Conservation (phyloP, 192 early-diverging fungal species). For the Diversispora epigaea region DNA sequence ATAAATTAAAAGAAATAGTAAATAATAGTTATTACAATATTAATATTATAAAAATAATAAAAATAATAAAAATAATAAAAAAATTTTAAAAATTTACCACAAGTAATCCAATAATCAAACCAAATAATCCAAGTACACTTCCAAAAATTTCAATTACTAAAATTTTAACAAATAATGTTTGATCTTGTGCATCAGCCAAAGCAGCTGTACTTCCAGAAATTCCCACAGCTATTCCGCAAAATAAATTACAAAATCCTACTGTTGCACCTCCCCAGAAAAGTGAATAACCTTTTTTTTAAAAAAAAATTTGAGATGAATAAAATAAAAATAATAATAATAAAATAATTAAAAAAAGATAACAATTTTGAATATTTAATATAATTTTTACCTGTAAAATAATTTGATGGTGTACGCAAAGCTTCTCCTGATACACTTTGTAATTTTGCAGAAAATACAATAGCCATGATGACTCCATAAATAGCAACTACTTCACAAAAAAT, state of each 20-base stretch:
- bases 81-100: conserved; percentile 48
- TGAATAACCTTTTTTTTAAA: conserved; percentile 63
- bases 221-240: conserved; percentile 92
- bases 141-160: conserved; percentile 98
- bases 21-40: no score
- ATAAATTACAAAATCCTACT: conserved; percentile 90
- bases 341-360: no score
- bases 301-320: no score
- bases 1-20: no score
- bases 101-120: conserved; percentile 90
- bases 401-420: conserved; percentile 51
- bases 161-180: conserved; percentile 94
- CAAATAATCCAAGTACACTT: conserved; percentile 93
- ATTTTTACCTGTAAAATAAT: conserved; percentile 76
- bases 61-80: no score
- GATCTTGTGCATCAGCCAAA: conserved; percentile 94
- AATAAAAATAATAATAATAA: background rate
- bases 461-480: conserved; percentile 98
- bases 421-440: conserved; percentile 55
- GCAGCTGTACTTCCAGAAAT: conserved; percentile 91
- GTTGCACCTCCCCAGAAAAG: conserved; percentile 96
- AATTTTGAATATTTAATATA: background rate
- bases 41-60: no score
- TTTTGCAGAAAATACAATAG: conserved; percentile 93
- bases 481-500: conserved; percentile 99